Base-by-base conservation (phyloP, 2,329 filamentous ascomycete genomes). In the Microdochium bolleyi region DNA sequence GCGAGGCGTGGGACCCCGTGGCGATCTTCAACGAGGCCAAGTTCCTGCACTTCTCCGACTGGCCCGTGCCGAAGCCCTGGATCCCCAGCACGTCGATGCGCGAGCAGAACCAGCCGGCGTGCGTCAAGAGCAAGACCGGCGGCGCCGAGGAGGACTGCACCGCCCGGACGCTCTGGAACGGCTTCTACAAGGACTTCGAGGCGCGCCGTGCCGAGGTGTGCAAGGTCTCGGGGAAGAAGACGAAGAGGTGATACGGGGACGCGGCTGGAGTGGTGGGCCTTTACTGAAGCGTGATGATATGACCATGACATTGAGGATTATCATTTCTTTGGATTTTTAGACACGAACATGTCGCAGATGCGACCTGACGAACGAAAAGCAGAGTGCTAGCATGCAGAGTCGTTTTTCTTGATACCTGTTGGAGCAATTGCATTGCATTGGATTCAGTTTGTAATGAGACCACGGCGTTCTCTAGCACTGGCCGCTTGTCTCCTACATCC, bases 21-120 rank as follows among this genome's bases (percentile, higher is more conserved):
- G 54, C 58, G 41, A 73, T 75, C 1, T 71, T 80, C 51, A 73
- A 74, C 14, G 82, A 87, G 59, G 80, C 83, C 7, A 87, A 86
- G 56, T 73, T 85, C 4, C 70, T 89, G 2, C 85, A 89, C 64
- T 89, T 88, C 63, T 85, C 80, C 13, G 86, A 89, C 61, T 87
- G 81, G 81, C 86, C 85, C 1, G 59, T 87, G 5, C 83, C 84
- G 0, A 89, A 89, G 54, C 75, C 75, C 0, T 78, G 75, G 75
- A 54, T 67, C 22, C 14, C 54, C 1, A 60, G 59, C 5, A 61
- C 64, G n/a, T 30, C 52, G 5, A 27, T 61, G 38, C 62, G 66
- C 37, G 19, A 58, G 27, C 55, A 60, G 8, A 57, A 60, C 32
- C 63, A 70, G 54, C 69, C 69, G 3, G 61, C 62, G 48, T 71